Conservation (phyloP, 2,329 filamentous ascomycete genomes). For the Exophiala viscosa region DNA sequence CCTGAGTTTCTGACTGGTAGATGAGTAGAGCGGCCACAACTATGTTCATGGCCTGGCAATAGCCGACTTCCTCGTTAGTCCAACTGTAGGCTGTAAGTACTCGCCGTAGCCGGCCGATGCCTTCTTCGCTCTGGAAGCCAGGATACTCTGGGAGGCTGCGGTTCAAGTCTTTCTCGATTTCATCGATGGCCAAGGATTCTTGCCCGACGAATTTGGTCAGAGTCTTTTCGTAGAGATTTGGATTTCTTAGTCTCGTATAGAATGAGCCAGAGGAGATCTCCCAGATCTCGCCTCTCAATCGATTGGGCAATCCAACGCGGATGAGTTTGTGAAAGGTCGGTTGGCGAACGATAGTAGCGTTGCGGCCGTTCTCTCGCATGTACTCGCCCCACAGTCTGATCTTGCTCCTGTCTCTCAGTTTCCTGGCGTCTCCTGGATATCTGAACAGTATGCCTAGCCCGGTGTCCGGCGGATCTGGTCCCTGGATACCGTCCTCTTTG, state of each 20-base stretch:
- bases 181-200: constrained; percentile 92
- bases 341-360: constrained; percentile 85
- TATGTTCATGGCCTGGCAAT: constrained; percentile 99
- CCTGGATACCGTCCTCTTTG: constrained; percentile 48
- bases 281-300: constrained; percentile 91
- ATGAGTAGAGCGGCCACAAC: constrained; percentile 96
- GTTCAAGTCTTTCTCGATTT: constrained; percentile 98
- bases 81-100: constrained; percentile 97
- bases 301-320: constrained; percentile 88
- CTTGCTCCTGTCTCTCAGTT: constrained; percentile 90
- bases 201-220: constrained; percentile 76
- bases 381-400: constrained; percentile 98
- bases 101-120: constrained; percentile 80
- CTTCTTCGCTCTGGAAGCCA: constrained; percentile 93
- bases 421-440: constrained; percentile 92
- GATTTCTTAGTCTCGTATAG: constrained; percentile 81
- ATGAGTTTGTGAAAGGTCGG: constrained; percentile 98
- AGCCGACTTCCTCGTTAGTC: constrained; percentile 92
- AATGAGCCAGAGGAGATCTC: constrained; percentile 89
- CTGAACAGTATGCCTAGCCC: constrained; percentile 88
- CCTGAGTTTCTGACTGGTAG: constrained; percentile 95
- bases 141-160: constrained; percentile 95
- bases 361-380: constrained; percentile 88
- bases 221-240: constrained; percentile 78
- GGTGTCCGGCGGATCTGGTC: constrained; percentile 71